Conservation (phyloP, 805 yeast species). For the Debaryomyces prosopidis region DNA sequence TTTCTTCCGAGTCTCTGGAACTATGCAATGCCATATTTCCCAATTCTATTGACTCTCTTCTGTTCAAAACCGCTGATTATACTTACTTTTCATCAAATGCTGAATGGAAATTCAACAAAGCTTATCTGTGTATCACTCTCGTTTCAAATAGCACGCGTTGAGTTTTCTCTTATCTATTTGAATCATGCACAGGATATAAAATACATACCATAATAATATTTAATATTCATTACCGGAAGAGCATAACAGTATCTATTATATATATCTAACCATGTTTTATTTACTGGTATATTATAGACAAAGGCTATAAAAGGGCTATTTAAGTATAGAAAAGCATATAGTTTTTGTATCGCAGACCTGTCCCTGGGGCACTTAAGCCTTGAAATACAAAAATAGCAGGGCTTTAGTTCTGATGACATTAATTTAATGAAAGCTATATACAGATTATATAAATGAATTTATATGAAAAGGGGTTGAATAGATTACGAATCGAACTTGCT, state of each 20-base stretch:
- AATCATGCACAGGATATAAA: neutral
- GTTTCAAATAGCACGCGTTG: no score
- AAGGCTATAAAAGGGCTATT: no score
- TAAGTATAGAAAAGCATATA: no score
- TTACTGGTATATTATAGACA: no score
- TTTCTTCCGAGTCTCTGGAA: neutral
- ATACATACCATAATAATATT: neutral
- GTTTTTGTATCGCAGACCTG: no score
- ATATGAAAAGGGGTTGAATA: neutral
- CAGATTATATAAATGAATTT: neutral
- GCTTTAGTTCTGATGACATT: neutral
- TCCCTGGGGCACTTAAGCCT: no score
- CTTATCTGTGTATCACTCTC: no score
- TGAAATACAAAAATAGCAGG: no score
- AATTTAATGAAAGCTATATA: neutral
- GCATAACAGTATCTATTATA: no score
- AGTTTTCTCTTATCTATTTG: no score
- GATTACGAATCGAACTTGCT: neutral
- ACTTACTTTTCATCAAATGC: neutral
- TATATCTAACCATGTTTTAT: neutral
- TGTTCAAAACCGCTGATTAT: slow-evolving; percentile 1
- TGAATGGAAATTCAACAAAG: no score
- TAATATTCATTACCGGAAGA: neutral
- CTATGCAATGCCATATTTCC: slow-evolving; percentile 1
- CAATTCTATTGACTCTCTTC: slow-evolving; percentile 1